Conservation (phyloP, 2,329 filamentous ascomycete genomes). For the Aspergillus uvarum region DNA sequence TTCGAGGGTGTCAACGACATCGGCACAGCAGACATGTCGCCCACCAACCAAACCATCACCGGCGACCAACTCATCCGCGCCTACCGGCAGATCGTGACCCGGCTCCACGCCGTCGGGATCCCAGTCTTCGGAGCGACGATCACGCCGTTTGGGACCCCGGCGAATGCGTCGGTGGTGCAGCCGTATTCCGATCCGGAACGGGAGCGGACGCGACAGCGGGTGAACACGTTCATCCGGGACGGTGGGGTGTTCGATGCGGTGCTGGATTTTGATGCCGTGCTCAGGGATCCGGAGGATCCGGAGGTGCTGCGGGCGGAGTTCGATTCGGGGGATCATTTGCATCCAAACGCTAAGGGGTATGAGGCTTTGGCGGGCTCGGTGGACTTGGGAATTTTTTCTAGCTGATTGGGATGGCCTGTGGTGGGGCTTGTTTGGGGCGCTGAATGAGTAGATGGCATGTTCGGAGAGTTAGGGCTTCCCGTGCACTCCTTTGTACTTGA, state of each 20-base stretch:
- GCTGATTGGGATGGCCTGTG: neutral
- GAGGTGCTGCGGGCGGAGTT: conserved; percentile 53
- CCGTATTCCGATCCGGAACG: conserved; percentile 56
- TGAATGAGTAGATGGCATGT: neutral
- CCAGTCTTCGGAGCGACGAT: conserved; percentile 64
- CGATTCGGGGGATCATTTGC: conserved; percentile 65
- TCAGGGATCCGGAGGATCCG: conserved; percentile 53
- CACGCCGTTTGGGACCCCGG: conserved; percentile 58
- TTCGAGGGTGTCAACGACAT: conserved; percentile 72
- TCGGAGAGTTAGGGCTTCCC: no score
- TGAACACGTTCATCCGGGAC: conserved; percentile 63
- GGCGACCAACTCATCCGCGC: conserved; percentile 56
- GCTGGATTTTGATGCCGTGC: conserved; percentile 61
- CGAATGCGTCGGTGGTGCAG: conserved; percentile 39
- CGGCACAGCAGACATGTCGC: conserved; percentile 50
- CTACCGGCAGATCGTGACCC: conserved; percentile 57
- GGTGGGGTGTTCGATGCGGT: conserved; percentile 59
- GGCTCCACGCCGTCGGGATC: conserved; percentile 56
- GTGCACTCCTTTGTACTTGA: no score
- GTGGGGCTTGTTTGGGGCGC: neutral
- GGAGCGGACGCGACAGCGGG: conserved; percentile 56
- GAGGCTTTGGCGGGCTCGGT: conserved; percentile 60
- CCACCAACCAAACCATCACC: conserved; percentile 47
- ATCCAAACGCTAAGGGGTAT: conserved; percentile 62
- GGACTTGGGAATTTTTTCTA: conserved; percentile 40